phyloP scores from a whole-genome alignment of 305 asterid genomes.

The Caryopteris hybrid region DNA sequence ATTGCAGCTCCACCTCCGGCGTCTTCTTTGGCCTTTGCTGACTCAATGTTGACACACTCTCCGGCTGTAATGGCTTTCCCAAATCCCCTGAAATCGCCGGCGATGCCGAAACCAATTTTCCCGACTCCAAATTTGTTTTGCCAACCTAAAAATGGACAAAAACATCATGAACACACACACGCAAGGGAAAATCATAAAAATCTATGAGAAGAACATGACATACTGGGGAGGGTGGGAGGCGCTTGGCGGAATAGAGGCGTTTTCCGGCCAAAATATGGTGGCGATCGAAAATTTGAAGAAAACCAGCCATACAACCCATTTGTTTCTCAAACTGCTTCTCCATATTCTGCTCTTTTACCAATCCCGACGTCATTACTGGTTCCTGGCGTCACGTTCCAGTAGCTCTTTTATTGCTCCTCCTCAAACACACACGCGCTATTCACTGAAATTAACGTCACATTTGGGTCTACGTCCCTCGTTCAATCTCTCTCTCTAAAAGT shows the following conservation, averaged over 20 bases:
- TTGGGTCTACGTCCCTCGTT: constrained; percentile 7
- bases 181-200: not conserved
- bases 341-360: constrained; percentile 44
- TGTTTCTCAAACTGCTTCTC: constrained; percentile 56
- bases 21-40: not conserved
- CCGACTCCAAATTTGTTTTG: constrained; percentile 43
- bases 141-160: constrained; percentile 27
- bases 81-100: constrained; percentile 41
- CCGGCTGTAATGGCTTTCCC: constrained; percentile 17
- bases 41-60: no score
- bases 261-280: constrained; percentile 63
- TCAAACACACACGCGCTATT: not conserved
- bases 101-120: constrained; percentile 35
- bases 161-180: not conserved
- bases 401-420: not conserved
- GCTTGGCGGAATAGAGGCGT: constrained; percentile 52
- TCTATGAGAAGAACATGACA: not conserved
- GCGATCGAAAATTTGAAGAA: constrained; percentile 78
- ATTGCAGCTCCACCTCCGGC: no score
- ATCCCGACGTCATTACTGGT: constrained; percentile 38
- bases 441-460: constrained; percentile 30
- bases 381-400: constrained; percentile 7
- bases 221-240: constrained; percentile 58
- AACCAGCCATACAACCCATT: constrained; percentile 89
- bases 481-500: not conserved